Evolutionary conservation across 192 early-diverging fungal species (phyloP).

Genomic region (Coemansia sp.): DNA sequence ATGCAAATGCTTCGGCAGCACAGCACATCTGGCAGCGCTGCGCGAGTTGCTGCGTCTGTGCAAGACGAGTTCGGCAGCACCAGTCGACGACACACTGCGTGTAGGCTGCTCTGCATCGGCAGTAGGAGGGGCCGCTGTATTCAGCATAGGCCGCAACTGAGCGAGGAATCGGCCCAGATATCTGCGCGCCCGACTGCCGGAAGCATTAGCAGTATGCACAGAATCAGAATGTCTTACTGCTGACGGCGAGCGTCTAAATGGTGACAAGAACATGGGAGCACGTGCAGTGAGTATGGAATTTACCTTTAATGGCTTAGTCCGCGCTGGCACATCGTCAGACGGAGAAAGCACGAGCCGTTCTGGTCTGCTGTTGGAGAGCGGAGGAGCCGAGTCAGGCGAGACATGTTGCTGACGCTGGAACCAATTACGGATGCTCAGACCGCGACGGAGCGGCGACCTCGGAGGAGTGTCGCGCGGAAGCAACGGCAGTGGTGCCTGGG

Average conservation of each 20-base stretch:
- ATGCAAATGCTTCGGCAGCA: not conserved
- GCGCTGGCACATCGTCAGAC: not conserved
- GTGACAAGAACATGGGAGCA: not conserved
- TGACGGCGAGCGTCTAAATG: not conserved
- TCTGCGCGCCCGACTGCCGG: not conserved
- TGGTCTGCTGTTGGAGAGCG: not conserved
- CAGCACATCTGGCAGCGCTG: not conserved
- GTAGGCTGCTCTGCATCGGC: not conserved
- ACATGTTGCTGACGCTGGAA: constrained; percentile 13
- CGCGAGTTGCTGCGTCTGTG: constrained; percentile 3
- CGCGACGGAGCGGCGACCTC: constrained; percentile 10
- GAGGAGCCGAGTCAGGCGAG: not conserved
- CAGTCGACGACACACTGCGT: not conserved
- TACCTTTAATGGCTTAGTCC: constrained; percentile 17
- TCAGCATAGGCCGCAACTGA: not conserved
- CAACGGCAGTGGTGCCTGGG: not conserved
- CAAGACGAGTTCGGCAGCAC: not conserved
- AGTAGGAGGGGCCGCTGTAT: not conserved
- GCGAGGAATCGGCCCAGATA: not conserved
- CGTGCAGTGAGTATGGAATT: not conserved
- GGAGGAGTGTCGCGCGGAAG: not conserved
- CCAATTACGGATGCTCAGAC: constrained; percentile 37
- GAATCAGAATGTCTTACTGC: not conserved
- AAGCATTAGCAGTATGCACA: not conserved
- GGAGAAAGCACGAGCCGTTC: not conserved